Percentiles rank a stretch among this genome's conserved stretches.
Conservation (phyloP, 192 early-diverging fungal genomes). For the Helicostylum pulchrum region DNA sequence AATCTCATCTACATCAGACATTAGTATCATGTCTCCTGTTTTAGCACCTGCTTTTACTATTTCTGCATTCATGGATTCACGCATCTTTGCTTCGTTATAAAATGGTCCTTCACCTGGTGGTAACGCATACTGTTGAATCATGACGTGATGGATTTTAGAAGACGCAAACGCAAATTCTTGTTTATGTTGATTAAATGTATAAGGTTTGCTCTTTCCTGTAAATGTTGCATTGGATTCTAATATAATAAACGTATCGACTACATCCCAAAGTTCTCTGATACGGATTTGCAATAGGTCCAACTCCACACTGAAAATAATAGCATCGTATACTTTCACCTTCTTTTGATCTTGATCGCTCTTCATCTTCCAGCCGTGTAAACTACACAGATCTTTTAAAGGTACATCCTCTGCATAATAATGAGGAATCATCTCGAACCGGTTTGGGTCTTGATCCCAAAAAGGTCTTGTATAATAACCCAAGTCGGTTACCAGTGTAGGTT, state of each 20-base stretch:
- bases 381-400: slow-evolving; percentile 38
- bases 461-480: slow-evolving; percentile 44
- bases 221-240: slow-evolving; percentile 55
- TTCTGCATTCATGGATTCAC: slow-evolving; percentile 40
- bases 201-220: slow-evolving; percentile 48
- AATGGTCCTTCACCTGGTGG: slow-evolving; percentile 40
- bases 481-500: slow-evolving; percentile 17
- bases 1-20: slow-evolving; percentile 63
- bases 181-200: slow-evolving; percentile 42
- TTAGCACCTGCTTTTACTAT: slow-evolving; percentile 24
- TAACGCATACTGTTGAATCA: slow-evolving; percentile 25
- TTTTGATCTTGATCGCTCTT: neutral
- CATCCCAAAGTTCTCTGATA: slow-evolving; percentile 50
- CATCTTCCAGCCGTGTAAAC: slow-evolving; percentile 47
- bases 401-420: slow-evolving; percentile 48
- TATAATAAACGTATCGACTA: slow-evolving; percentile 60
- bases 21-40: slow-evolving; percentile 48
- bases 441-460: slow-evolving; percentile 38
- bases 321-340: slow-evolving; percentile 47
- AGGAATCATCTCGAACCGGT: slow-evolving; percentile 33
- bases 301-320: slow-evolving; percentile 60
- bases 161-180: slow-evolving; percentile 53
- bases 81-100: slow-evolving; percentile 44
- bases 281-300: slow-evolving; percentile 60
- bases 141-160: slow-evolving; percentile 50